Base-by-base conservation (phyloP, 164 flowering plant species). In the Taxillus chinensis region DNA sequence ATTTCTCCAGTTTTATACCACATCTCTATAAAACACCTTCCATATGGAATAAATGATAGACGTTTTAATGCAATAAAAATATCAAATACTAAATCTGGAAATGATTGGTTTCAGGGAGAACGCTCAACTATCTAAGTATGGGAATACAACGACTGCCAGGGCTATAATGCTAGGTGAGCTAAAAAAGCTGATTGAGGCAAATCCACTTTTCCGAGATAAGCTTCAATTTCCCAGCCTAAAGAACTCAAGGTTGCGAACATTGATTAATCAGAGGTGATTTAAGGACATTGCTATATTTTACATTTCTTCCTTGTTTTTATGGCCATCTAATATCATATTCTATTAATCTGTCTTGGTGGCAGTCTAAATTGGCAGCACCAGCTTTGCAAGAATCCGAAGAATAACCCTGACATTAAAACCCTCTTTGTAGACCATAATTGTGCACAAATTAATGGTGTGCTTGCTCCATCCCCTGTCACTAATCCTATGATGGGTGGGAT, bases 291-390 rank as follows among this genome's bases (percentile, higher is more conserved):
- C 46, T 13, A 38, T 16, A 59, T 41, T 41, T 41, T 15, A 14
- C 41, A n/a, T 17, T 15, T 38, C 56, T 6, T 57, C 38, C 38
- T 13, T 52, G 16, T 39, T 8, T 39, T 55, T 5, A 4, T 45
- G 52, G 46, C 15, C 2, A 16, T 15, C 13, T 42, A 14, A 59
- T 15, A 42, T 42, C 15, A 4, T n/a, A 2, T 50, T 39, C 4
- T 66, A 45, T 11, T 16, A 42, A 1, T 41, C 7, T 60, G 52
- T 14, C 41, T 57, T 61, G 16, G 9, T 63, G 71, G 71, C 77
- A 80, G 83, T 68, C 68, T 77, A 45, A 77, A 75, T 62, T 77
- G 79, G 80, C 83, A 79, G 70, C 80, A 79, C 55, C 83, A 77
- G 62, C 79, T 73, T 55, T 80, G 80, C 65, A 79, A 79, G 67